Evolutionary conservation across 164 flowering plant species (phyloP), one percentile per base, ranked within the genome.

Genomic region (Houttuynia cordata): DNA sequence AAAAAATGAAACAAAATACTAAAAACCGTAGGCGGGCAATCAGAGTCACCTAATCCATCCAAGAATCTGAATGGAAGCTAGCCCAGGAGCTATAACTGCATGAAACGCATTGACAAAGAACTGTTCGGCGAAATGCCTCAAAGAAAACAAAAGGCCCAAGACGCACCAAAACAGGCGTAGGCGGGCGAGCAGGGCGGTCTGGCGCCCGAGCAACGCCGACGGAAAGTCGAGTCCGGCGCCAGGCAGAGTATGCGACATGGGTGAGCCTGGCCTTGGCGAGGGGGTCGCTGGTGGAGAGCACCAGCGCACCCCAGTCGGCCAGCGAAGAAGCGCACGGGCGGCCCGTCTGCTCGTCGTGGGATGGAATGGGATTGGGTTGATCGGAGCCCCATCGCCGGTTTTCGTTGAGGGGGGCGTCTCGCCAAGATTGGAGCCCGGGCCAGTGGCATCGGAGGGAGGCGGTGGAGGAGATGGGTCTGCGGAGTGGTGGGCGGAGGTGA

Each of bases 221-320:
- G 3, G 87, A 83, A 47, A 92, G 81, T 24, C 68, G 66, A 51
- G 62, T 76, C 17, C 57, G 64, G 51, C 77, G 73, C 88, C 88
- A 92, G 25, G 66, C 61, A 5, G 89, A 70, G 72, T 75, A 92
- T 57, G 89, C 96, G 37, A 81, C 51, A 64, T 92, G 96, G 51
- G 98, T 83, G 53, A 89, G 81, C 72, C 63, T 71, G 37, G 93
- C 76, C 68, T 92, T 92, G 45, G 74, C 10, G 34, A 85, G 65
- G 57, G 98, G 96, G 68, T 92, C 96, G 25, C 75, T 62, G 55
- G 98, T 89, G 64, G 93, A 85, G 61, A 92, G 89, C 71, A 92
- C 89, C 41, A 84, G 57, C 62, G 83, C 59, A 17, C 93, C 98
- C 55, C 88, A 77, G 68, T 89, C 96, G 4, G 96, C 81, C 8